Base-by-base conservation (phyloP, 768 basidiomycete genomes). In the Gymnopilus dilepis region DNA sequence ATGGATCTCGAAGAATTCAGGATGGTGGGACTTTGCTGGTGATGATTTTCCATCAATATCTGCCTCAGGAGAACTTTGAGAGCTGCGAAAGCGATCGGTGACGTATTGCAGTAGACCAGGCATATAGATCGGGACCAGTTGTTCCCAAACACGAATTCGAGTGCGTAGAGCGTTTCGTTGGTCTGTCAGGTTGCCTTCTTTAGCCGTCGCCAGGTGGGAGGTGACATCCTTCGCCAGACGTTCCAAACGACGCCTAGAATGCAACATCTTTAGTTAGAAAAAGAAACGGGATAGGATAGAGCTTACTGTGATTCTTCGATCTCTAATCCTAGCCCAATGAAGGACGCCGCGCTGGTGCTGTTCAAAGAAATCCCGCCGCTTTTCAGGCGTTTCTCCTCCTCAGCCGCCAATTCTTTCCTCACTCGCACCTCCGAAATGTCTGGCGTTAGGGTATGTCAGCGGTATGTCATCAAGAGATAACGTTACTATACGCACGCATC, bases 231-330 rank as follows among this genome's bases (percentile, higher is more conserved):
- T 62, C 1, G 55, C 64, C 2, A 58, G 28, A 2, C 37, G 38
- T 1, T 54, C 22, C 19, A 66, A 28, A 1, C 61, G 58, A 21
- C 59, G 37, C 50, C 66, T 67, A 19, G 0, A 26, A 13, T 13
- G 31, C n/a, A 28, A 21, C 1, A 19, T 21, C n/a, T 9, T 7
- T 22, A 26, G 12, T 47, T 28, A 15, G 34, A 6, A 34, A 6
- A 34, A 34, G 34, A 34, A 6, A 13, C 28, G 40, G 15, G 11
- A 37, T 8, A 53, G 26, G 47, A 38, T 11, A 12, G 17, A 19
- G 50, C 58, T 47, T 31, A 67, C 67, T 67, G 67, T 2, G 52
- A 22, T 11, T 61, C 60, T 30, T 67, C 64, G 5, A 65, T 19
- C 4, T 58, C 58, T 9, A 67, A 41, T 1, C 56, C 64, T 43